A percentile compares a stretch with the other conserved stretches of the same genome.
Conservation (phyloP, 2,329 filamentous ascomycete genomes). For the Alternaria arbusti region DNA sequence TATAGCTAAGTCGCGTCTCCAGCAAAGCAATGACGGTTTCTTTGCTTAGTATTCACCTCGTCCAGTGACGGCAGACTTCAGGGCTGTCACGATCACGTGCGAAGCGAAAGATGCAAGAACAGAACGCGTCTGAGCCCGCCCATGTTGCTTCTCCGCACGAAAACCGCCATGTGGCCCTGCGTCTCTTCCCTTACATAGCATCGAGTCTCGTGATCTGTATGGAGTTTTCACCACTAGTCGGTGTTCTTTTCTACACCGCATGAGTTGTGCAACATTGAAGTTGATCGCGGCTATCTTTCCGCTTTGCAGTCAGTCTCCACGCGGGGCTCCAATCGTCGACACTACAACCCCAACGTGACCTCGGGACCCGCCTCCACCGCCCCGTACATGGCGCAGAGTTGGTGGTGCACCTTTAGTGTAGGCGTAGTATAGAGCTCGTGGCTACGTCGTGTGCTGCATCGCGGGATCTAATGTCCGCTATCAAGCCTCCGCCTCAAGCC, state of each 20-base stretch:
- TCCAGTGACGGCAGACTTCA: neutral
- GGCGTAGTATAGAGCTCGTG: neutral
- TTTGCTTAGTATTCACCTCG: neutral
- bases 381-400: neutral
- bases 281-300: constrained; percentile 9
- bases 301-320: neutral
- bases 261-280: neutral
- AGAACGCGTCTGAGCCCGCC: neutral
- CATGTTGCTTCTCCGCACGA: neutral
- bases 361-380: constrained; percentile 3
- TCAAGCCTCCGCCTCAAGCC: neutral
- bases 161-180: neutral
- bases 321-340: constrained; percentile 10
- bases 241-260: neutral
- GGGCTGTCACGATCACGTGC: neutral
- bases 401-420: neutral
- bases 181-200: neutral
- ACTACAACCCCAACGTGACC: constrained; percentile 3
- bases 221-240: neutral
- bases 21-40: neutral
- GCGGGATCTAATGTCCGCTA: neutral
- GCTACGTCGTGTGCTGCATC: neutral
- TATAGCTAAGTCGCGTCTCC: neutral
- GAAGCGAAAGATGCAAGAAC: neutral
- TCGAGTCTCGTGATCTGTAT: neutral